These are phyloP conservation scores for Pythium apleroticum DNA, from an alignment of 352 stramenopile genomes.

Conservation along the genomic window DNA sequence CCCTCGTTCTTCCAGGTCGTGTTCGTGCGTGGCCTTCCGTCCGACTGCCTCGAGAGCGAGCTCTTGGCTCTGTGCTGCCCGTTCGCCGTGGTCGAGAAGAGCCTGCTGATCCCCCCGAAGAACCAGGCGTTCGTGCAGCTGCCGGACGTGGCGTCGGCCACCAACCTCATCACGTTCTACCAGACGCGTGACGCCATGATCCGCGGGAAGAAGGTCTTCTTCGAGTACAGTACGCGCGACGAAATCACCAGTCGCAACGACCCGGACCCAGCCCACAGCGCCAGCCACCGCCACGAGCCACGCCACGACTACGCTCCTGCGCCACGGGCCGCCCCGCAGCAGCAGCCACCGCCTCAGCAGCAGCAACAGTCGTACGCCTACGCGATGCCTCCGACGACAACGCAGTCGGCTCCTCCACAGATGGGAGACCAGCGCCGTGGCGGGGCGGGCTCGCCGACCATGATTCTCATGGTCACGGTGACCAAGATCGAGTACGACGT, in stretches of 20 bases:
- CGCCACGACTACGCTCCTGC: background rate
- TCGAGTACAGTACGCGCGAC: constrained; percentile 69
- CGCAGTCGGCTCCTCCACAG: background rate
- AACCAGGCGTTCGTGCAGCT: constrained; percentile 82
- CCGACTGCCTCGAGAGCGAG: constrained; percentile 81
- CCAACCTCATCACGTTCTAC: constrained; percentile 81
- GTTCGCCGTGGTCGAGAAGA: constrained; percentile 82
- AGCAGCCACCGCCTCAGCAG: constrained; percentile 27
- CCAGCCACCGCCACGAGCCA: constrained; percentile 2
- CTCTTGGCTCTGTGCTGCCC: constrained; percentile 78
- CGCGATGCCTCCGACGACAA: background rate
- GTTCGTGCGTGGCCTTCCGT: constrained; percentile 71
- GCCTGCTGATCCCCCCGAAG: constrained; percentile 70
- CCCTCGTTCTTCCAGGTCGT: constrained; percentile 44
- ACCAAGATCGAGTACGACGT: constrained; percentile 86
- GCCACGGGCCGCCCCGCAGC: background rate
- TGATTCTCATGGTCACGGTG: constrained; percentile 78
- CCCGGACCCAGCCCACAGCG: background rate
- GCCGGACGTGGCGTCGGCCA: constrained; percentile 55
- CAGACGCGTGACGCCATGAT: constrained; percentile 72
- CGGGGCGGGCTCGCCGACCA: constrained; percentile 44
- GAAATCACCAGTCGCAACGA: constrained; percentile 49
- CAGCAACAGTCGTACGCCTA: constrained; percentile 14
- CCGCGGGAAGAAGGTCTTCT: constrained; percentile 77
- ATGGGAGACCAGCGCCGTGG: constrained; percentile 25